Evolutionary conservation across 257 asterid genomes (phyloP).

Genomic region (Petunia axillaris): DNA sequence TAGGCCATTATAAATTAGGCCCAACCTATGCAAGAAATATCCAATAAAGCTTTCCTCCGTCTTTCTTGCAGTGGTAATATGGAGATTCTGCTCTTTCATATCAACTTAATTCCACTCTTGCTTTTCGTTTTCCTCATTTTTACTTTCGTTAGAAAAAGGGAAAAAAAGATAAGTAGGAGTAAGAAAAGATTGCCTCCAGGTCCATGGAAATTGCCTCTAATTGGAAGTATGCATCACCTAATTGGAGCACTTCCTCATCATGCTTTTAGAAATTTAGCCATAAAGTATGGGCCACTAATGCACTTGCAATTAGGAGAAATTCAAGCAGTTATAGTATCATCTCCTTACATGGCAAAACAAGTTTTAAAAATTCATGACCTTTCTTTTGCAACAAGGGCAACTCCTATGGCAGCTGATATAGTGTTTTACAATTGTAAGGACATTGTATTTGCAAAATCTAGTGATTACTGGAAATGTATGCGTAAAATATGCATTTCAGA

Average conservation of each 20-base stretch:
- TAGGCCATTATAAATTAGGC: no score
- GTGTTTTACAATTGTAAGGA: background rate
- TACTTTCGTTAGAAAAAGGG: background rate
- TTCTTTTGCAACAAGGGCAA: conserved; percentile 21
- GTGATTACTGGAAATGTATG: conserved; percentile 21
- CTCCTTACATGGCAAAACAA: conserved; percentile 19
- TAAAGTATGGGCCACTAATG: conserved; percentile 19
- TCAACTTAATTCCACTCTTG: background rate
- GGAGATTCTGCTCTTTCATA: background rate
- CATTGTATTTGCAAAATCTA: conserved; percentile 21
- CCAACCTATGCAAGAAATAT: no score
- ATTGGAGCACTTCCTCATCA: conserved; percentile 18
- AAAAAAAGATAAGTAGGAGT: background rate
- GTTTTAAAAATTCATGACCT: conserved; percentile 25
- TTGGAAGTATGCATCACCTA: conserved; percentile 28
- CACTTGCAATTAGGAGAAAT: conserved; percentile 29
- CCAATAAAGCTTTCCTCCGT: background rate
- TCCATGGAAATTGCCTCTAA: conserved; percentile 17
- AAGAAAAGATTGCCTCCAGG: conserved; percentile 21
- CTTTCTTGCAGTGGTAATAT: background rate
- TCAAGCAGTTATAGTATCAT: conserved; percentile 22
- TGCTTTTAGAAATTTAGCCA: background rate
- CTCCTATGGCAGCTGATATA: background rate
- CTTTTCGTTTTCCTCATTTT: background rate
- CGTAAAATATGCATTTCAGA: conserved; percentile 27